Evolutionary conservation across 2,329 filamentous ascomycete species (phyloP).

Genomic region (Blumeriella jaapii): DNA sequence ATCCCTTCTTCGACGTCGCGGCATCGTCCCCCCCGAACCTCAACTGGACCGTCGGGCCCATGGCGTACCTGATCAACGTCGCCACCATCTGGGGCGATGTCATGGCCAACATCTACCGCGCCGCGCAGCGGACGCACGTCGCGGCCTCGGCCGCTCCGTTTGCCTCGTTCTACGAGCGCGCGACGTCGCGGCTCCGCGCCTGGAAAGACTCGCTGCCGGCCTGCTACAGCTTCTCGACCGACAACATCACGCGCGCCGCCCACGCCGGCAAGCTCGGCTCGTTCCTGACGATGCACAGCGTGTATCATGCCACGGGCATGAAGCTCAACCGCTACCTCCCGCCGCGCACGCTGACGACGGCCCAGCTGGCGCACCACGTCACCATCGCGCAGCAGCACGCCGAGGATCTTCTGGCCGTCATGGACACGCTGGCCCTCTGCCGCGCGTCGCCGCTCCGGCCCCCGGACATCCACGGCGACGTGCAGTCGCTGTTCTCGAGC

Average conservation of each 20-base stretch:
- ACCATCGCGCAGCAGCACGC: constrained; percentile 41
- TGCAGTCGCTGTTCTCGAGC: constrained; percentile 33
- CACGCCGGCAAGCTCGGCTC: constrained; percentile 42
- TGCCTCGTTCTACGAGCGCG: constrained; percentile 39
- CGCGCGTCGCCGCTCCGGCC: constrained; percentile 9
- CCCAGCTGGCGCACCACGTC: constrained; percentile 35
- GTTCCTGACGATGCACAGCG: constrained; percentile 52
- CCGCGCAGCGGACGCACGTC: constrained; percentile 25
- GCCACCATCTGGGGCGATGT: constrained; percentile 55
- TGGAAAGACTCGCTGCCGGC: constrained; percentile 48
- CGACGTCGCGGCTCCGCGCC: constrained; percentile 39
- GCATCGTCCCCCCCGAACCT: constrained; percentile 30
- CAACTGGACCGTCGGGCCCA: constrained; percentile 27
- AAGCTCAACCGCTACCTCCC: constrained; percentile 52
- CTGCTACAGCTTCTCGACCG: constrained; percentile 39
- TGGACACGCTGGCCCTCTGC: constrained; percentile 32
- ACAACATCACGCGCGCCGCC: constrained; percentile 46
- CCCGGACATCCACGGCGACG: constrained; percentile 1
- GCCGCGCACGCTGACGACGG: constrained; percentile 31
- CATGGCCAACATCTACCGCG: constrained; percentile 45
- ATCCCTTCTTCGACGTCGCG: constrained; percentile 49
- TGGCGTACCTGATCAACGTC: constrained; percentile 51
- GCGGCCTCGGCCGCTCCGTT: constrained; percentile 26
- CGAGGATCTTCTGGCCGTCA: constrained; percentile 37
- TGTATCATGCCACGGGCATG: constrained; percentile 54